Conservation (phyloP, 768 basidiomycete species). For the Boletus sp. region DNA sequence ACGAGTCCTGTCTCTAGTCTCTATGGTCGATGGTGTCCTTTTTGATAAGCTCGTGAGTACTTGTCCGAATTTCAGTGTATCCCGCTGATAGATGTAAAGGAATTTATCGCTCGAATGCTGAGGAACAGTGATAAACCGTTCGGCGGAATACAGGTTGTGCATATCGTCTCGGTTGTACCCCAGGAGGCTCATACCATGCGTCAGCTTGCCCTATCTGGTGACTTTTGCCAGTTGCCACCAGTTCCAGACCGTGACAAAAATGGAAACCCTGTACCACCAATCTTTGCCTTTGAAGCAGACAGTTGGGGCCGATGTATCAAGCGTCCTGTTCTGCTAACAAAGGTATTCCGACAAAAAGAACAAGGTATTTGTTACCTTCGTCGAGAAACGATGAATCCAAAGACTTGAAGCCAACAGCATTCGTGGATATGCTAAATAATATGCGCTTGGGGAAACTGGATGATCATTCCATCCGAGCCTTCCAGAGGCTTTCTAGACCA, state of each 20-base stretch:
- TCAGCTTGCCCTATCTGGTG: slow-evolving; percentile 82
- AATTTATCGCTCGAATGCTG: slow-evolving; percentile 57
- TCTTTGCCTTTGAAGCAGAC: slow-evolving; percentile 78
- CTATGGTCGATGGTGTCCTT: slow-evolving; percentile 79
- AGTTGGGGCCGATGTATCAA: slow-evolving; percentile 70
- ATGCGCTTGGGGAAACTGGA: slow-evolving; percentile 76
- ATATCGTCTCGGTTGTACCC: background rate
- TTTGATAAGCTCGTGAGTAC: slow-evolving; percentile 74
- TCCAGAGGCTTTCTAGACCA: slow-evolving; percentile 53
- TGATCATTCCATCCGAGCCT: slow-evolving; percentile 39
- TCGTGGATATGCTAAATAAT: slow-evolving; percentile 83
- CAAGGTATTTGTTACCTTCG: slow-evolving; percentile 43
- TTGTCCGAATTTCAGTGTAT: slow-evolving; percentile 32
- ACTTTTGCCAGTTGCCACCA: slow-evolving; percentile 90
- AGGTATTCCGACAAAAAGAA: slow-evolving; percentile 87
- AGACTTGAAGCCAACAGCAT: slow-evolving; percentile 36
- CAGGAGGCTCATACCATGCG: background rate
- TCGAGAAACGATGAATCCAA: background rate
- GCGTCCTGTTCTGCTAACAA: slow-evolving; percentile 51
- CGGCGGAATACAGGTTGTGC: slow-evolving; percentile 79
- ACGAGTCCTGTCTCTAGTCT: slow-evolving; percentile 47
- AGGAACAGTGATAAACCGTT: slow-evolving; percentile 58
- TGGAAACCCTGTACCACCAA: slow-evolving; percentile 44
- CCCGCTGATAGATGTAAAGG: slow-evolving; percentile 38
- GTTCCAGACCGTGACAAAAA: slow-evolving; percentile 53